phyloP scores from a whole-genome alignment of 2,329 filamentous ascomycete genomes.

The Lachnellula hyalina region DNA sequence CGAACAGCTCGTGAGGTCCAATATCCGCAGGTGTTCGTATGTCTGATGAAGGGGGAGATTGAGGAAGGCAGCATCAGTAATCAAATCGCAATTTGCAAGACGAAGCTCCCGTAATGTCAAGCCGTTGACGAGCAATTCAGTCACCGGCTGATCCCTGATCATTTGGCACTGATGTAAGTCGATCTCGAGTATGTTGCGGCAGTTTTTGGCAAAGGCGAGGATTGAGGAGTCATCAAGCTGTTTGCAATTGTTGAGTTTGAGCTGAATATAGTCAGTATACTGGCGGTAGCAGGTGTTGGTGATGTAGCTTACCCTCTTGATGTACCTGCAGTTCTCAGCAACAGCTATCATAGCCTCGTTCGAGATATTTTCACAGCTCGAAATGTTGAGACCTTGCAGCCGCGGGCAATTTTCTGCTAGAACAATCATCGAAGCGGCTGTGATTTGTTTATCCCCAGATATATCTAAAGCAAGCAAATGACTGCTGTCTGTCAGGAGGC shows the following conservation, averaged over 20 bases:
- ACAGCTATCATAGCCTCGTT: slow-evolving; percentile 79
- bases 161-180: slow-evolving; percentile 82
- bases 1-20: slow-evolving; percentile 86
- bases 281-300: background rate
- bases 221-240: slow-evolving; percentile 80
- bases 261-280: slow-evolving; percentile 39
- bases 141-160: slow-evolving; percentile 79
- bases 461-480: slow-evolving; percentile 87
- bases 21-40: slow-evolving; percentile 85
- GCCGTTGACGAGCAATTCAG: slow-evolving; percentile 70
- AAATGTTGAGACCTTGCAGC: slow-evolving; percentile 89
- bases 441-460: slow-evolving; percentile 73
- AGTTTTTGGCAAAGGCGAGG: slow-evolving; percentile 79
- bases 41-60: slow-evolving; percentile 61
- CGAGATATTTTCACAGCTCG: slow-evolving; percentile 76
- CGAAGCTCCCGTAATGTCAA: slow-evolving; percentile 85
- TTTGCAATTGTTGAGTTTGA: slow-evolving; percentile 91
- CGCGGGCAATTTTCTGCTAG: slow-evolving; percentile 78
- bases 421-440: slow-evolving; percentile 70
- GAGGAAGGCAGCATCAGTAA: slow-evolving; percentile 86
- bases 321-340: slow-evolving; percentile 74
- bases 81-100: slow-evolving; percentile 75
- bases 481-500: slow-evolving; percentile 71
- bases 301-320: slow-evolving; percentile 66
- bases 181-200: slow-evolving; percentile 91